Conservation (phyloP, 208 protist genomes). For the Crithidia sp. region DNA sequence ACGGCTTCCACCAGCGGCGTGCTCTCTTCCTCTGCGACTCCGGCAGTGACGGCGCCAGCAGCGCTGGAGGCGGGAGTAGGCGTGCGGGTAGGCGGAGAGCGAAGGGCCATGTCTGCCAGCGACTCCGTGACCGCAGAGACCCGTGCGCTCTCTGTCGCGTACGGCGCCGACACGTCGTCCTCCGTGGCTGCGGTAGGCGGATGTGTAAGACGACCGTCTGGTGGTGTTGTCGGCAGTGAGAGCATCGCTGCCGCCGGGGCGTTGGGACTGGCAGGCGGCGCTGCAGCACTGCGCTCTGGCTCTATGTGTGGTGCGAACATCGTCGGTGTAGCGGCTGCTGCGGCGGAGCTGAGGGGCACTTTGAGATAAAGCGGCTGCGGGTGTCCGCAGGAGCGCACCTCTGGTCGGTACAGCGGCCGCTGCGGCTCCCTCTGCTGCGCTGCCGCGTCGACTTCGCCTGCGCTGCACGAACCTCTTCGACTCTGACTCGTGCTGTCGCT, state of each 20-base stretch:
- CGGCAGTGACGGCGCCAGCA: neutral
- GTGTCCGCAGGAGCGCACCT: constrained; percentile 28
- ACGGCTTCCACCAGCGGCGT: too few relatives aligned
- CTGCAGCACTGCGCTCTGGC: too few relatives aligned
- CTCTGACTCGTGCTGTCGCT: too few relatives aligned
- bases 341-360: neutral
- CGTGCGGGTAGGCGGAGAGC: neutral
- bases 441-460: neutral
- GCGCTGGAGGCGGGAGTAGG: too few relatives aligned
- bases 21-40: neutral
- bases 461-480: too few relatives aligned
- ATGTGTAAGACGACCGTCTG: too few relatives aligned
- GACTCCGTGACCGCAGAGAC: constrained; percentile 22
- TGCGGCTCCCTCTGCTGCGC: neutral
- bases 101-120: constrained; percentile 2
- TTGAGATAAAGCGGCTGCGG: constrained; percentile 19
- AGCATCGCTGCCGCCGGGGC: neutral
- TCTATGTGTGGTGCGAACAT: too few relatives aligned
- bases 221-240: neutral
- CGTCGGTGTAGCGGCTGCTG: too few relatives aligned
- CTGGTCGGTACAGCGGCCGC: constrained; percentile 20
- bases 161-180: neutral
- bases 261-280: neutral
- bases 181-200: neutral
- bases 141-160: constrained; percentile 21